phyloP scores from a whole-genome alignment of 2,329 filamentous ascomycete species.

The Verticillium klebahnii region DNA sequence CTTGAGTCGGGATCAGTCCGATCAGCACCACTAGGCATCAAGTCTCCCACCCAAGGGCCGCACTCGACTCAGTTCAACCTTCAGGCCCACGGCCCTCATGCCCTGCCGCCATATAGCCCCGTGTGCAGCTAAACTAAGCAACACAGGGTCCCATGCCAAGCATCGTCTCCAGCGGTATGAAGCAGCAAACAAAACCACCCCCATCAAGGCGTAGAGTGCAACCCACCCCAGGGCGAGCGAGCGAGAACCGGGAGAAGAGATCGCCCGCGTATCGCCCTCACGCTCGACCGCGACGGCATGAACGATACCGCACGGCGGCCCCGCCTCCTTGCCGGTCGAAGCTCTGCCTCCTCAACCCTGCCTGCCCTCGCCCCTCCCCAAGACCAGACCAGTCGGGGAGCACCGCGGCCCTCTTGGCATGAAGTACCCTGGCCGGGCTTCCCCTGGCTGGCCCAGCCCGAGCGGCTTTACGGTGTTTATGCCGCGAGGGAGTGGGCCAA shows the following conservation, averaged over 20 bases:
- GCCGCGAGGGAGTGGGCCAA: neutral
- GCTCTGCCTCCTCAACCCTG: neutral
- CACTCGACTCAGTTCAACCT: neutral
- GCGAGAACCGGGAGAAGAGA: neutral
- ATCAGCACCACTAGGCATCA: neutral
- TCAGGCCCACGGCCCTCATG: neutral
- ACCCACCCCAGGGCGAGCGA: neutral
- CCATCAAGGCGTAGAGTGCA: neutral
- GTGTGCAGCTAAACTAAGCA: neutral
- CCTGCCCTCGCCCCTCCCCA: neutral
- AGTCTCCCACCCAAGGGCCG: neutral
- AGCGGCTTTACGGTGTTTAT: slow-evolving; percentile 1
- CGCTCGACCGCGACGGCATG: neutral
- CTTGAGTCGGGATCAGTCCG: neutral
- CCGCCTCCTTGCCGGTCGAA: neutral
- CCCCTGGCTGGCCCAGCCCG: neutral
- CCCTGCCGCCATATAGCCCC: neutral
- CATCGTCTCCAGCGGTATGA: neutral
- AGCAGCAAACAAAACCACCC: neutral
- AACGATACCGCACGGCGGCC: neutral
- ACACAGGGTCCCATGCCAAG: neutral
- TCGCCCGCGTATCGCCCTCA: neutral
- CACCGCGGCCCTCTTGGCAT: neutral
- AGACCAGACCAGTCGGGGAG: neutral
- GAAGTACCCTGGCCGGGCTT: neutral